These are phyloP conservation scores for Hordeum marinum DNA, from an alignment of 176 grass and related monocot species.

Conservation along the genomic window DNA sequence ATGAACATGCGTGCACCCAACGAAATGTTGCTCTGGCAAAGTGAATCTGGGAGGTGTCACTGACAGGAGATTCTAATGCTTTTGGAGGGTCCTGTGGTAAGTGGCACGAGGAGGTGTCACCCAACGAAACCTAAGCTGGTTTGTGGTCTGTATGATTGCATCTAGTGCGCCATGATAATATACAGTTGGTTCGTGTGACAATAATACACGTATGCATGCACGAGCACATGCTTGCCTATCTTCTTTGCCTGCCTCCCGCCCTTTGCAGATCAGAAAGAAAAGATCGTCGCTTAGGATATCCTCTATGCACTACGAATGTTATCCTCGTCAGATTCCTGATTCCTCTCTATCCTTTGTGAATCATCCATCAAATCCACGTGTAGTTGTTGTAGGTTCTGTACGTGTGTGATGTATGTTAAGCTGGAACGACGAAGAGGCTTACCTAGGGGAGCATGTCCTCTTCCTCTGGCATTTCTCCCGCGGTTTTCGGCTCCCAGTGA, in stretches of 20 bases:
- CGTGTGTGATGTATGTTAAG: not conserved
- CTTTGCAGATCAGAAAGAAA: not conserved
- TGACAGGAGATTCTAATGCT: not conserved
- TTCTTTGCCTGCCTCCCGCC: not conserved
- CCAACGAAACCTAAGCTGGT: not conserved
- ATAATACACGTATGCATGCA: conserved; percentile 13
- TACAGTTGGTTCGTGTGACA: not conserved
- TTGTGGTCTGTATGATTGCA: not conserved
- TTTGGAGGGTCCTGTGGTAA: not conserved
- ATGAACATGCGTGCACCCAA: conserved; percentile 6
- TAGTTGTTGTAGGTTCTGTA: not conserved
- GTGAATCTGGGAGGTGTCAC: not conserved
- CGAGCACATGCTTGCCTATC: not conserved
- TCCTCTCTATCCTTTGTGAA: conserved; percentile 31
- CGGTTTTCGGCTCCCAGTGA: no score
- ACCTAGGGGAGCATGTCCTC: no score
- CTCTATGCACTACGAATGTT: not conserved
- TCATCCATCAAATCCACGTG: not conserved
- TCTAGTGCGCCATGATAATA: not conserved
- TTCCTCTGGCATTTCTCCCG: no score
- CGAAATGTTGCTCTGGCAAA: not conserved
- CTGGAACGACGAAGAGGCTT: no score
- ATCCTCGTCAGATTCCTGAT: conserved; percentile 32
- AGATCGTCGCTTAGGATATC: conserved; percentile 12
- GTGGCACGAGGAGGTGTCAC: not conserved